Evolutionary conservation across 306 rosid genomes (phyloP), one percentile per base, ranked within the genome.

Genomic region (Ormosia semicastrata): DNA sequence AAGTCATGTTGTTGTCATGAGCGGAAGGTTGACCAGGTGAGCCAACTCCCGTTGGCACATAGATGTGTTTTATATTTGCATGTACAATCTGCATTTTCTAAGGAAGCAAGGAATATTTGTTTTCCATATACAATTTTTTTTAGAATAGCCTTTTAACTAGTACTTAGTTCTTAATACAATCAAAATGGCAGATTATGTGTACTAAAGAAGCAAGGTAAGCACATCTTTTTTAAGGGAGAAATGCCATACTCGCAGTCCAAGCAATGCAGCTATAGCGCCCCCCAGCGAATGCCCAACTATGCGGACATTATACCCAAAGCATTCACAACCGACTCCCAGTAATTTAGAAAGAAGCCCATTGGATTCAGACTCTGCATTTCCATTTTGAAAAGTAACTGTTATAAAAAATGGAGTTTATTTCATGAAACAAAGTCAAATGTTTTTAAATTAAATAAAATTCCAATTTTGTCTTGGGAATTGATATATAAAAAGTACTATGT

Each of bases 261-360:
- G 88, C 87, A 92, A 80, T 46, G 97, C 88, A 24, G 90, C 92
- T 90, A 94, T 91, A 53, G 98, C 89, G 1, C 98, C 98, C 77
- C 98, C 97, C 54, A 94, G 94, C 40, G 98, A 94, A 90, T 94
- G 98, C 41, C 98, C 98, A 39, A 94, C 98, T 46, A 94, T 78
- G 75, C 94, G 97, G 75, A 94, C 33, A 57, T 83, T 58, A 74
- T 94, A 94, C 43, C 98, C 98, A 77, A 85, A 90, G 85, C 97
- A 94, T 77, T 94, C 98, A 52, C 94, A 81, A 13, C 94, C 97
- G 79, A 73, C 73, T 82, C 98, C 93, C 85, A 94, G 86, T 80
- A 94, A 90, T 60, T 94, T 86, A 80, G 98, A 91, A 81, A 94
- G 95, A 82, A 84, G 81, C 54, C 98, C 95, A 54, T 66, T 49